phyloP scores from a whole-genome alignment of 805 yeast species.

The Debaryomyces hansenii region DNA sequence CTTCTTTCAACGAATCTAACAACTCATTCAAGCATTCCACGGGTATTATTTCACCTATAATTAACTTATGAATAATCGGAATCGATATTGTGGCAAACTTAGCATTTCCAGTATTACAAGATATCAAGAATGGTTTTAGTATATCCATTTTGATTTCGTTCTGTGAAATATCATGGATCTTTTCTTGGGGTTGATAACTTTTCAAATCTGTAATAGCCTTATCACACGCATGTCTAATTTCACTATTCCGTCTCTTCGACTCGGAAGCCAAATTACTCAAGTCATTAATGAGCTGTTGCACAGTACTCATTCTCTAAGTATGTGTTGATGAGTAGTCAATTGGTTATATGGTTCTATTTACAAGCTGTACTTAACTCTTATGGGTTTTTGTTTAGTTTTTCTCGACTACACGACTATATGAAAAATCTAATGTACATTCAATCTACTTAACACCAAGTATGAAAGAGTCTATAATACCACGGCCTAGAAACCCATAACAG shows the following conservation, averaged over 20 bases:
- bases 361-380: too few relatives aligned
- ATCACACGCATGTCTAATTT: conserved; percentile 54
- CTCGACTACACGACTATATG: too few relatives aligned
- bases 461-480: not conserved
- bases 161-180: conserved; percentile 20
- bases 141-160: conserved; percentile 13
- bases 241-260: conserved; percentile 67
- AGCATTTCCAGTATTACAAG: conserved; percentile 74
- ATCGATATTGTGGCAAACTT: conserved; percentile 72
- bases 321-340: not conserved
- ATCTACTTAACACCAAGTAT: not conserved
- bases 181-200: conserved; percentile 1
- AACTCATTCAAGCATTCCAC: conserved; percentile 51
- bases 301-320: conserved; percentile 21
- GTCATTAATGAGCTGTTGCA: conserved; percentile 56
- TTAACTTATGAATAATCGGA: conserved; percentile 65
- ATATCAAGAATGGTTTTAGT: conserved; percentile 61
- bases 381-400: too few relatives aligned
- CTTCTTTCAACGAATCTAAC: conserved; percentile 67
- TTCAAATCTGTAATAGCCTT: conserved; percentile 16
- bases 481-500: conserved; percentile 7
- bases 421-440: too few relatives aligned
- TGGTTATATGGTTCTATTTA: not conserved
- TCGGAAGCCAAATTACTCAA: conserved; percentile 62
- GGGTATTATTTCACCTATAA: conserved; percentile 56